A percentile compares a stretch with the other conserved stretches of the same genome.
Conservation (phyloP, 495 filamentous ascomycete genomes). For the Rusavskia elegans region DNA sequence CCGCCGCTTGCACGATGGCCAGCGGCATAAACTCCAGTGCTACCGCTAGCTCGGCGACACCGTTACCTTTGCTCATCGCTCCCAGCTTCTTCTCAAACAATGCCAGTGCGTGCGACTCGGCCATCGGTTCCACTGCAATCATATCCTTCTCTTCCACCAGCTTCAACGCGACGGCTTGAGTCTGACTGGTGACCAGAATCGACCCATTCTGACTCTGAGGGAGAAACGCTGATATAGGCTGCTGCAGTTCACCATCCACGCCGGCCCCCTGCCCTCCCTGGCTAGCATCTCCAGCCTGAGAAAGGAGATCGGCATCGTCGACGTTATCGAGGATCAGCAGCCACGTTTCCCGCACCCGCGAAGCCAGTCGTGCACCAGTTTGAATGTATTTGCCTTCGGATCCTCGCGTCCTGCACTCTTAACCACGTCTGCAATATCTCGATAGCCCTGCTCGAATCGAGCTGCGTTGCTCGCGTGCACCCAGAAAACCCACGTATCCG, state of each 20-base stretch:
- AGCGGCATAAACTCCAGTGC: constrained; percentile 32
- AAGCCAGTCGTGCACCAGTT: constrained; percentile 26
- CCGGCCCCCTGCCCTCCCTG: constrained; percentile 8
- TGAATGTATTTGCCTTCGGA: constrained; percentile 23
- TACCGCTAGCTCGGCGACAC: constrained; percentile 14
- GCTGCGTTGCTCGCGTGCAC: constrained; percentile 24
- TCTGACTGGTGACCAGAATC: constrained; percentile 27
- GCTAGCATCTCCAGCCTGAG: constrained; percentile 8
- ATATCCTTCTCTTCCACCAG: constrained; percentile 22
- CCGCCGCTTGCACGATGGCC: constrained; percentile 32
- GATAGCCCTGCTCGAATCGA: constrained; percentile 25
- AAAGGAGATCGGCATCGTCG: constrained; percentile 16
- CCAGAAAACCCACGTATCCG: constrained; percentile 34
- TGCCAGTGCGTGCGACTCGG: constrained; percentile 14
- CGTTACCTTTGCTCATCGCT: constrained; percentile 2
- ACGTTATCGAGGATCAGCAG: constrained; percentile 31
- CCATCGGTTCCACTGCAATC: constrained; percentile 23
- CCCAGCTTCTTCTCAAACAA: constrained; percentile 26
- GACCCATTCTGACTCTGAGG: constrained; percentile 19
- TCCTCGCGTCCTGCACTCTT: constrained; percentile 22
- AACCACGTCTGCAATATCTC: constrained; percentile 21
- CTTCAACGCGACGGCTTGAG: constrained; percentile 12
- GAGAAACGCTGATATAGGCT: constrained; percentile 19
- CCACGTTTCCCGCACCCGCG: constrained; percentile 21
- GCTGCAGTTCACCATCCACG: not conserved